Conservation (phyloP, 345 rosid genomes). For the Erucastrum elatum region DNA sequence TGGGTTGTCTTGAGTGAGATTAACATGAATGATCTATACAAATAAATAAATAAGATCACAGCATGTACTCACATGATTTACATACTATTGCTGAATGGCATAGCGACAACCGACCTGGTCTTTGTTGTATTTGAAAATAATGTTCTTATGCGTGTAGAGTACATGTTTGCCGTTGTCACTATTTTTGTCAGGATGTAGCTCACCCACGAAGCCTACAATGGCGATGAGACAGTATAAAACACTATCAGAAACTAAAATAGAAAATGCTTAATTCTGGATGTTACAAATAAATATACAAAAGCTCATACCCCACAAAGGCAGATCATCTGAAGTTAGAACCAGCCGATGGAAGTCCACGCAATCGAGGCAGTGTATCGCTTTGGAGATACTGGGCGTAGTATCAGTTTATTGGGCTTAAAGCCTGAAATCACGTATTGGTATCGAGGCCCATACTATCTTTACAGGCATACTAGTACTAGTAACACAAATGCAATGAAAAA, state of each 20-base stretch:
- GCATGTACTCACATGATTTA: constrained; percentile 6
- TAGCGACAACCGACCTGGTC: constrained; percentile 68
- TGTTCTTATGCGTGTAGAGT: constrained; percentile 76
- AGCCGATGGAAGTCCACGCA: constrained; percentile 29
- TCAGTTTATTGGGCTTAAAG: not conserved
- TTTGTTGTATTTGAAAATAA: constrained; percentile 64
- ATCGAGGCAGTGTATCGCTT: constrained; percentile 21
- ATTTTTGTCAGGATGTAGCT: constrained; percentile 73
- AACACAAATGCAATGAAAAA: not conserved
- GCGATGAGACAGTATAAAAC: constrained; percentile 18
- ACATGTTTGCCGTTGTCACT: constrained; percentile 70
- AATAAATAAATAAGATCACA: constrained; percentile 14
- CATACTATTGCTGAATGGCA: not conserved
- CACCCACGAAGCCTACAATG: constrained; percentile 79
- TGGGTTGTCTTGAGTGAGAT: constrained; percentile 75
- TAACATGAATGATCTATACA: constrained; percentile 82
- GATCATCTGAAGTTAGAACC: constrained; percentile 71
- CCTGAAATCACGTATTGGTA: not conserved
- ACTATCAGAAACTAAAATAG: not conserved
- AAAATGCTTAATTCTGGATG: not conserved
- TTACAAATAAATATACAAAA: not conserved
- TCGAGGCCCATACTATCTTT: constrained; percentile 8
- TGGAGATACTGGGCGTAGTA: constrained; percentile 7
- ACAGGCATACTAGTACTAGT: not conserved
- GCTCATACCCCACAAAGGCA: constrained; percentile 81